phyloP scores from a whole-genome alignment of 2,329 filamentous ascomycete species.

The Ceratocystis cubensis region DNA sequence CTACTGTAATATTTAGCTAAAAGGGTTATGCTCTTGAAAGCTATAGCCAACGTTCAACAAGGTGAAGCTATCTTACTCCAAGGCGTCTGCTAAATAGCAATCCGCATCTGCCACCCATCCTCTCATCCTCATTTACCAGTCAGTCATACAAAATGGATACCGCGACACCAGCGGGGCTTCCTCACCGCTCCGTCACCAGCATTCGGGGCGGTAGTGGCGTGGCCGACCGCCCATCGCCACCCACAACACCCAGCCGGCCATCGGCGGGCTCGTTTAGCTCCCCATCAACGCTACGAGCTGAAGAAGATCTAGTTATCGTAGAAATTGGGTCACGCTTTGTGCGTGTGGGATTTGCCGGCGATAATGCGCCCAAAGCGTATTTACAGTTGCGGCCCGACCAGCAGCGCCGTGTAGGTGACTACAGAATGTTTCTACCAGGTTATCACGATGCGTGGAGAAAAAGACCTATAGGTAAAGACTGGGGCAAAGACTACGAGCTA shows the following conservation, averaged over 20 bases:
- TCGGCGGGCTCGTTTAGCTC: conserved; percentile 46
- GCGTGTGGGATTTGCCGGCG: conserved; percentile 75
- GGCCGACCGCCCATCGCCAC: conserved; percentile 39
- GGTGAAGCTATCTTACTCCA: not conserved
- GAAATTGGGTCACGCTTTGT: conserved; percentile 72
- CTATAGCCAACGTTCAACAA: not conserved
- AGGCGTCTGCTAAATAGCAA: not conserved
- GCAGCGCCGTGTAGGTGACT: conserved; percentile 68
- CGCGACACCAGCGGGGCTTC: conserved; percentile 10
- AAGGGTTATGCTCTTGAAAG: not conserved
- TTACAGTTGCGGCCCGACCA: conserved; percentile 63
- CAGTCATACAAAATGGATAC: conserved; percentile 1
- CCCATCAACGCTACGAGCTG: conserved; percentile 50
- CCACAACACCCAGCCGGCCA: conserved; percentile 42
- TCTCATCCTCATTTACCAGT: not conserved
- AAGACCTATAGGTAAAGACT: conserved; percentile 37
- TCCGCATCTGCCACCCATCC: not conserved
- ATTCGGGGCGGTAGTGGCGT: conserved; percentile 31
- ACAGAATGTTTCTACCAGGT: conserved; percentile 53
- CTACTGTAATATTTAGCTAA: not conserved
- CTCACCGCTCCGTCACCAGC: conserved; percentile 18
- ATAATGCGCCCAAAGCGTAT: conserved; percentile 58
- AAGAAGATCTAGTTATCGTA: conserved; percentile 75
- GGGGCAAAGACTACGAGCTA: conserved; percentile 57
- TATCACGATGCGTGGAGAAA: conserved; percentile 39